A percentile compares a stretch with the other conserved stretches of the same genome.
These are phyloP conservation scores for Baorangia bicolor DNA, from an alignment of 768 basidiomycete species.

Conservation along the genomic window DNA sequence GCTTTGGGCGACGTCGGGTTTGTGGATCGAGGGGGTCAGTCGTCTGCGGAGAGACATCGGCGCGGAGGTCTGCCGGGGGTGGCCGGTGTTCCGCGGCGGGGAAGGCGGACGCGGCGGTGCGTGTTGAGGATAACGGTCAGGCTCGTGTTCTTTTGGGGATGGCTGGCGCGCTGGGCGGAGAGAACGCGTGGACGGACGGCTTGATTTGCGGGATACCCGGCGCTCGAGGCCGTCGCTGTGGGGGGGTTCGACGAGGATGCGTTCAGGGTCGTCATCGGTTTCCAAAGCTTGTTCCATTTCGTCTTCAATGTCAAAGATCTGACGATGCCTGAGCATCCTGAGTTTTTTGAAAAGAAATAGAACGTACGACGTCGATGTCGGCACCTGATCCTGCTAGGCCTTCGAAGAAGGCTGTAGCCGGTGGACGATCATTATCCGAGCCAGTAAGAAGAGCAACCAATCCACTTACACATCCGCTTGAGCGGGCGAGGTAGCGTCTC, in stretches of 20 bases:
- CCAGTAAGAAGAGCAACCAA: background rate
- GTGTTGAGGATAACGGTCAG: constrained; percentile 3
- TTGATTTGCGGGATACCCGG: constrained; percentile 34
- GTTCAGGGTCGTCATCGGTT: constrained; percentile 9
- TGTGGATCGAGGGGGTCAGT: constrained; percentile 18
- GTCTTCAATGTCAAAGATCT: constrained; percentile 83
- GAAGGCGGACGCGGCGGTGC: constrained; percentile 2
- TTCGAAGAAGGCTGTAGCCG: constrained; percentile 69
- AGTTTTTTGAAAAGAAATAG: background rate
- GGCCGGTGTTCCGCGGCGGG: constrained; percentile 1
- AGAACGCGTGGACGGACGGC: constrained; percentile 31
- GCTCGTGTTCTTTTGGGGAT: constrained; percentile 22
- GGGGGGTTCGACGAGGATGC: constrained; percentile 14
- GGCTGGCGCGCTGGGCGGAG: constrained; percentile 19
- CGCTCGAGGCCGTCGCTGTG: constrained; percentile 20
- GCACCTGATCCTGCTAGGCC: constrained; percentile 68
- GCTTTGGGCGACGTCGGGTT: constrained; percentile 33
- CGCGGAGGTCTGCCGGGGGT: constrained; percentile 14
- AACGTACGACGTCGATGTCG: constrained; percentile 71
- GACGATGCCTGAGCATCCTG: background rate
- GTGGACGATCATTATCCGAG: background rate
- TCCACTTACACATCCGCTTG: constrained; percentile 67
- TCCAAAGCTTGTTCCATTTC: constrained; percentile 33
- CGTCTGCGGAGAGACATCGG: constrained; percentile 22
- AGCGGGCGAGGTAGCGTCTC: constrained; percentile 77